These are phyloP conservation scores for Wickerhamiella kurtzmanii DNA, from an alignment of 805 yeast species.

Conservation along the genomic window DNA sequence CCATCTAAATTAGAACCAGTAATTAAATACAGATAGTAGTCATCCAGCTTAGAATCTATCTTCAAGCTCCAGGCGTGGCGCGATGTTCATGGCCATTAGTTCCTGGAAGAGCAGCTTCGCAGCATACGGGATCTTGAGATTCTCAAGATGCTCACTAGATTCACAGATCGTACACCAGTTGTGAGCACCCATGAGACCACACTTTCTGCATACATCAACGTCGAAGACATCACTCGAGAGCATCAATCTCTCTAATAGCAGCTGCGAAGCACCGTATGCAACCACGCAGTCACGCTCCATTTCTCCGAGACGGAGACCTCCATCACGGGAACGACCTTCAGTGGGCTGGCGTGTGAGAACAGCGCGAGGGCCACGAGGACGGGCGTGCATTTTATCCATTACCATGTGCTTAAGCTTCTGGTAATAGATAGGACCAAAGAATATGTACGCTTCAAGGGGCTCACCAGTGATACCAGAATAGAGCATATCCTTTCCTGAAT, in stretches of 20 bases:
- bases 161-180: conserved; percentile 98
- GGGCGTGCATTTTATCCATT: conserved; percentile 96
- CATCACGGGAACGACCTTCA: conserved; percentile 97
- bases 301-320: conserved; percentile 97
- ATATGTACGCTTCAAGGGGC: conserved; percentile 90
- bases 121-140: conserved; percentile 98
- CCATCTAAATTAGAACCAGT: too few species aligned
- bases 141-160: conserved; percentile 69
- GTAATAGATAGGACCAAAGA: conserved; percentile 96
- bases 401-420: conserved; percentile 99
- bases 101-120: conserved; percentile 96
- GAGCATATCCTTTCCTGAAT: conserved; percentile 95
- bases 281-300: conserved; percentile 99
- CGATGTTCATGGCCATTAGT: conserved; percentile 94
- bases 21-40: neutral
- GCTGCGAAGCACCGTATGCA: conserved; percentile 96
- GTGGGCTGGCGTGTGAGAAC: conserved; percentile 97
- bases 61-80: conserved; percentile 82
- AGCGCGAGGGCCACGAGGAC: conserved; percentile 98
- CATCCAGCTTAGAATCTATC: conserved; percentile 63
- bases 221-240: conserved; percentile 95
- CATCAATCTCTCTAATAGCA: conserved; percentile 88
- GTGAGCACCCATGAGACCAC: conserved; percentile 95
- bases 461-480: conserved; percentile 97
- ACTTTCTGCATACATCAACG: conserved; percentile 82